Conservation (phyloP, 2,329 filamentous ascomycete species). For the Arthrobotrys sphaeroides region DNA sequence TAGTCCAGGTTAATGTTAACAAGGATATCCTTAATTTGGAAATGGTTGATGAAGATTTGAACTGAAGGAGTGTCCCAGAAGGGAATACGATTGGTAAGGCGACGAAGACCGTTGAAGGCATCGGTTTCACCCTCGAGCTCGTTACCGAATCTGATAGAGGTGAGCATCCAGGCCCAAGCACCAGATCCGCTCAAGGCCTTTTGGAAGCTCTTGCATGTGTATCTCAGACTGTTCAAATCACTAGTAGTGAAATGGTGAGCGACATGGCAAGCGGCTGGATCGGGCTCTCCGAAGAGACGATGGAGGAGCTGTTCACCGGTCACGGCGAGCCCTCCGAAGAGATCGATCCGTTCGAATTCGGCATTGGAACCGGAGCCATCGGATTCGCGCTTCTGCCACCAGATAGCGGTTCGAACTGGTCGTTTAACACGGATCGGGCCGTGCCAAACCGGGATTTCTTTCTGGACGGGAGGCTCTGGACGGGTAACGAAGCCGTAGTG, state of each 20-base stretch:
- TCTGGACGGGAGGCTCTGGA: not conserved
- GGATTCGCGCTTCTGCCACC: slow-evolving; percentile 9
- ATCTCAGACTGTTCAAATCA: slow-evolving; percentile 42
- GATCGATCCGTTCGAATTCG: not conserved
- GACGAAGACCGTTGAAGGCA: slow-evolving; percentile 42
- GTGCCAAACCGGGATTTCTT: slow-evolving; percentile 25
- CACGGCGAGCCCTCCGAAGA: not conserved
- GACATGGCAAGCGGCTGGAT: slow-evolving; percentile 25
- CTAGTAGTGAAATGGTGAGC: slow-evolving; percentile 1
- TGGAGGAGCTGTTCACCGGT: slow-evolving; percentile 8
- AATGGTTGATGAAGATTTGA: not conserved
- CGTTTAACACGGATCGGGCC: slow-evolving; percentile 16
- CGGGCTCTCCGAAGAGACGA: slow-evolving; percentile 22
- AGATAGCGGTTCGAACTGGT: slow-evolving; percentile 1
- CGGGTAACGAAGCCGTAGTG: slow-evolving; percentile 25
- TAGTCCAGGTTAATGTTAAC: slow-evolving; percentile 24
- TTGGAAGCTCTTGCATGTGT: slow-evolving; percentile 30
- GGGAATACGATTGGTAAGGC: slow-evolving; percentile 14
- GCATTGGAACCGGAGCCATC: not conserved
- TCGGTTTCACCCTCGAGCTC: slow-evolving; percentile 19
- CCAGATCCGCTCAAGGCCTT: slow-evolving; percentile 3
- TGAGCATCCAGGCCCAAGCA: slow-evolving; percentile 39
- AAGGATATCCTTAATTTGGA: not conserved
- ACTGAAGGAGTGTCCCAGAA: slow-evolving; percentile 32
- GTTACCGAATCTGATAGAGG: slow-evolving; percentile 13